Base-by-base conservation (phyloP, 306 rosid species). In the Glycine soja region DNA sequence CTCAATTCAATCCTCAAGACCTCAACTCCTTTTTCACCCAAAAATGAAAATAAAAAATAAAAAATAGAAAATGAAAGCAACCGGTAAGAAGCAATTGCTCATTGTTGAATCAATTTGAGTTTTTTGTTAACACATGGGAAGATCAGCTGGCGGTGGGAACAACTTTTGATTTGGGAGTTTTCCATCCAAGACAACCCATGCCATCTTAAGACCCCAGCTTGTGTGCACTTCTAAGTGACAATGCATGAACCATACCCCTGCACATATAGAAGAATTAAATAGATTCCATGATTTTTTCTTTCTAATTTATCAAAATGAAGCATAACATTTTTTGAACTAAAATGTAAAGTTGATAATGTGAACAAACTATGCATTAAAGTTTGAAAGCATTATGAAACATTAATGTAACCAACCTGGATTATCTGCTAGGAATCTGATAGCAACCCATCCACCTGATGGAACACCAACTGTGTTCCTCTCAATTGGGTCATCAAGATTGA, bases 161-260 rank as follows among this genome's bases (percentile, higher is more conserved):
- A 91, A 30, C 74, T 88, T 89, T 56, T 91, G 90, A 75, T 88
- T 81, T 43, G 93, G 88, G 6, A 88, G 87, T 67, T 90, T 82
- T 70, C 93, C 97, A 78, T 90, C 91, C 64, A 90, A 81, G 2
- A 90, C 93, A 38, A 88, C 12, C 93, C 97, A 91, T 3, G 91
- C 91, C 93, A 91, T 91, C 80, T 63, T 91, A 62, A 91, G 82
- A 34, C 97, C 97, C 97, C 93, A 90, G 32, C 93, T 90, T 7
- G 93, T 90, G 81, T 90, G 93, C 14, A 88, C 65, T 79, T 90
- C 95, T 74, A 89, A 70, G 24, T 89, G 93, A 67, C 95, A 91
- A 81, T 91, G 95, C 93, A 89, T 91, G 76, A 91, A 90, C 97
- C 93, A 91, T 34, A 80, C 97, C 14, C 83, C 83, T 80, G 65